Evolutionary conservation across 2,329 filamentous ascomycete genomes (phyloP), one percentile per base, ranked within the genome.

Genomic region (Endocalyx cinctus): DNA sequence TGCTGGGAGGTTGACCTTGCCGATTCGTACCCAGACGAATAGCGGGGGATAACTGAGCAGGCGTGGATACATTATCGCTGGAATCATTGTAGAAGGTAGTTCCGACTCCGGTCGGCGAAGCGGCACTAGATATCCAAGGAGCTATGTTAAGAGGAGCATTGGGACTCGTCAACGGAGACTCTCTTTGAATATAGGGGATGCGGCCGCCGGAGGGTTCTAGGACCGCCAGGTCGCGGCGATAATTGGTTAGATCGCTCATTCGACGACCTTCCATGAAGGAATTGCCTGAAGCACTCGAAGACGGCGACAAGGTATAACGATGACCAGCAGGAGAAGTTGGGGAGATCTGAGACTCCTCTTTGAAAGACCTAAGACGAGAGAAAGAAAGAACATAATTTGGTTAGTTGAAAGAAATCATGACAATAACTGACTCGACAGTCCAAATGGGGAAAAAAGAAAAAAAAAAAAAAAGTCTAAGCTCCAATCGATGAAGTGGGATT

Each of bases 21-120:
- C 52, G 43, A 30, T 42, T 35, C 29, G 39, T 17, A n/a, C 70
- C 67, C 3, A 77, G 72, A 25, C 81, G 75, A 51, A 83, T 80
- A 34, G 77, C 74, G 1, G 85, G 81, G 19, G 86, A 88, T 33
- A 86, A 64, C 48, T 87, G 87, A 18, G 77, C 79, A 19, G 61
- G 58, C 16, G 67, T 53, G 10, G 74, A 77, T 34, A 83, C 54
- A 52, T 79, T 82, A 51, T 89, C 84, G 64, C 73, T 82, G 20
- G 82, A 86, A 54, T 88, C 81, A 58, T 87, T 79, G 62, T 78
- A 84, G 60, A 87, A 88, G 57, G 69, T 83, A 29, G 71, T 74
- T 31, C 37, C 52, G 20, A n/a, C n/a, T 41, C 51, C 60, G 52
- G 59, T 64, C 34, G 59, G 51, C 37, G 68, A 61, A n/a, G n/a